Evolutionary conservation across 164 flowering plant species (phyloP).

Genomic region (Stephania cephalantha): DNA sequence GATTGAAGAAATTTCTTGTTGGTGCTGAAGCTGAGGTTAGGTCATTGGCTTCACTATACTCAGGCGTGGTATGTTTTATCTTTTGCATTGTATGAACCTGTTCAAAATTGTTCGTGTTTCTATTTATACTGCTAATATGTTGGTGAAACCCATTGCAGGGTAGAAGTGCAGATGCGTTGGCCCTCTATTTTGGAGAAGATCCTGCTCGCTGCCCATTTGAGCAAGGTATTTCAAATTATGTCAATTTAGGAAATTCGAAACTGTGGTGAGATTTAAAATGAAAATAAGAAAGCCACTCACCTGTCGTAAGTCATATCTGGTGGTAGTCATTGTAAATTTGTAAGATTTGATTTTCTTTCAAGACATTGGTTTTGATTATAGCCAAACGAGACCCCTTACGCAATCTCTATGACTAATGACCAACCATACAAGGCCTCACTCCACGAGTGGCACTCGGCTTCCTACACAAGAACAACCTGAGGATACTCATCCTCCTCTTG

Average conservation of each 20-base stretch:
- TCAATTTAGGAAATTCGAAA: background rate
- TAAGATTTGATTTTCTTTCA: too few species aligned
- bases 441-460: too few species aligned
- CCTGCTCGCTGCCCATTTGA: slow-evolving; percentile 90
- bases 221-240: slow-evolving; percentile 56
- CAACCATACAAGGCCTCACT: too few species aligned
- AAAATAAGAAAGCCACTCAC: too few species aligned
- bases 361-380: too few species aligned
- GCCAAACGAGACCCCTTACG: too few species aligned
- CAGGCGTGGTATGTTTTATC: slow-evolving; percentile 67
- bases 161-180: slow-evolving; percentile 83
- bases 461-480: too few species aligned
- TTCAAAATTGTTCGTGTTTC: background rate
- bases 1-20: slow-evolving; percentile 67
- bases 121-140: background rate
- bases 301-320: too few species aligned
- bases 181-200: slow-evolving; percentile 94
- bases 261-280: too few species aligned
- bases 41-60: slow-evolving; percentile 72
- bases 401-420: too few species aligned
- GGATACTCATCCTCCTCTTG: too few species aligned
- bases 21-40: slow-evolving; percentile 89
- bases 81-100: background rate
- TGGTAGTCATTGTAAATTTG: too few species aligned
- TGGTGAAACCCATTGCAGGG: slow-evolving; percentile 47